Conservation (phyloP, 1,284 basidiomycete genomes). For the Cystobasidiaceae sp. region DNA sequence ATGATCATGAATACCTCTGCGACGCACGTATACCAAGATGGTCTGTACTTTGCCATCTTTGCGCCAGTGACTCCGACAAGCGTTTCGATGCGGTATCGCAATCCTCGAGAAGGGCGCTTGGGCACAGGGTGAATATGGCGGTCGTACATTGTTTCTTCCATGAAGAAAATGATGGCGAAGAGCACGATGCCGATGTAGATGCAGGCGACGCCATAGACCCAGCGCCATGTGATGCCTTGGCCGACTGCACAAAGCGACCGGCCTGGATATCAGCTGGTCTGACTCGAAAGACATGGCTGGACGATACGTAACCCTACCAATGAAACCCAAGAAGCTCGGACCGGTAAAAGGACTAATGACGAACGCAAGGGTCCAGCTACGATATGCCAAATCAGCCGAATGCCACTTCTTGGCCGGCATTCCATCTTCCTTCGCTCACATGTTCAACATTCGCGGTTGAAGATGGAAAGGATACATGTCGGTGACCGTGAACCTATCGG, state of each 20-base stretch:
- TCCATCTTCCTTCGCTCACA: too few relatives aligned
- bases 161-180: constrained; percentile 55
- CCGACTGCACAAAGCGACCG: background rate
- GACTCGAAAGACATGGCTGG: too few relatives aligned
- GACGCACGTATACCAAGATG: constrained; percentile 54
- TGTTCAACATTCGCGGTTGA: constrained; percentile 67
- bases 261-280: too few relatives aligned
- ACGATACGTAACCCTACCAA: constrained; percentile 17
- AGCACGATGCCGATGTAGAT: constrained; percentile 59
- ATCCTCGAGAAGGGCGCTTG: constrained; percentile 49
- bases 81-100: constrained; percentile 58
- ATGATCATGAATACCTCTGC: constrained; percentile 55
- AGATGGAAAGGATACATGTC: constrained; percentile 70
- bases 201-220: constrained; percentile 64
- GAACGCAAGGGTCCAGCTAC: constrained; percentile 51
- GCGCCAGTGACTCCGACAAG: constrained; percentile 62
- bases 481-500: constrained; percentile 6
- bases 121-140: constrained; percentile 57
- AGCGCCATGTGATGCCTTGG: constrained; percentile 42
- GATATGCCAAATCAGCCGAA: too few relatives aligned
- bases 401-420: too few relatives aligned
- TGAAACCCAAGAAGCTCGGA: constrained; percentile 33
- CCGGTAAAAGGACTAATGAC: constrained; percentile 52
- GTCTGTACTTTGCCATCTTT: constrained; percentile 59
- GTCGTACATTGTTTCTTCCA: constrained; percentile 67